These are phyloP conservation scores for Rossbeevera mucosa DNA, from an alignment of 768 basidiomycete genomes.

Conservation along the genomic window DNA sequence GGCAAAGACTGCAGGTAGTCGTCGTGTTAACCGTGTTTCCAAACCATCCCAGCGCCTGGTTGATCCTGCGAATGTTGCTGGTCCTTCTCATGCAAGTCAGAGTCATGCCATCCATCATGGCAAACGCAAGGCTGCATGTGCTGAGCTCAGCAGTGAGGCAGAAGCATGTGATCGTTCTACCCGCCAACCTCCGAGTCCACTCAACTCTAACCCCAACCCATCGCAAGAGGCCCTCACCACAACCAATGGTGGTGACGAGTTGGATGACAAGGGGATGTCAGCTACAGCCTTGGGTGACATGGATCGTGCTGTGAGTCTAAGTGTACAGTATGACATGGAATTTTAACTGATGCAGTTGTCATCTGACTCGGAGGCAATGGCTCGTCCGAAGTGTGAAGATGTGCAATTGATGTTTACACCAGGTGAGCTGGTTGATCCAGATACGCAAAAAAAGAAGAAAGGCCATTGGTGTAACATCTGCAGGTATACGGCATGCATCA, in stretches of 20 bases:
- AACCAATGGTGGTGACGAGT: background rate
- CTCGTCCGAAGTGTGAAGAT: background rate
- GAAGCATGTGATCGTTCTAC: background rate
- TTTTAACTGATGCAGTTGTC: background rate
- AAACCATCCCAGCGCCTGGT: background rate
- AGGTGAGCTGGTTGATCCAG: background rate
- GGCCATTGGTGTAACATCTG: background rate
- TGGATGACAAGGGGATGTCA: background rate
- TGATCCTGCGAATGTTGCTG: background rate
- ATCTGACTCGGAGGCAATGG: background rate
- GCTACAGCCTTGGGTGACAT: background rate
- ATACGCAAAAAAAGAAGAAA: background rate
- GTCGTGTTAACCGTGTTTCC: background rate
- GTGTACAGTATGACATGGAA: background rate
- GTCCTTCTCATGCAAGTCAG: no score
- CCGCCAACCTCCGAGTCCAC: background rate
- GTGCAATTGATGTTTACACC: background rate
- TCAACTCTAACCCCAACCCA: background rate
- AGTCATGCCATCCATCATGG: background rate
- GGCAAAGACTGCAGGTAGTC: background rate
- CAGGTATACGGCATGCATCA: background rate
- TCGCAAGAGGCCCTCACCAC: background rate
- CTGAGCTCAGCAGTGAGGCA: background rate
- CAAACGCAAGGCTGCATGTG: background rate
- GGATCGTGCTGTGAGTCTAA: background rate